Percentiles rank a stretch among this genome's conserved stretches.
Evolutionary conservation across 176 grass and related monocot genomes (phyloP).

Genomic region (Bolboschoenus planiculmis): DNA sequence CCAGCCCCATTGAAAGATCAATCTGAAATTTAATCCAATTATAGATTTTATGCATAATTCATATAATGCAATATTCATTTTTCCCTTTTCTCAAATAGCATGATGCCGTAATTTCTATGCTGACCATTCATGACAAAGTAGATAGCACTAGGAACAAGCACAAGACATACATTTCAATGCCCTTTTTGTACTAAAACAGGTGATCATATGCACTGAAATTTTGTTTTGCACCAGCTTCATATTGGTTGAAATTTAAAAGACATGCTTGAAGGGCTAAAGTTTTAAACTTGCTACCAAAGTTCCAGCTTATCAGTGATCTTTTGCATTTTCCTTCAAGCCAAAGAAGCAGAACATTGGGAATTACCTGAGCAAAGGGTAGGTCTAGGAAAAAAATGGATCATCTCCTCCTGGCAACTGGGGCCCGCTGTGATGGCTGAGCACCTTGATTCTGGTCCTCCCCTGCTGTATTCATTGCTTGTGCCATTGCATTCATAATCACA

Average conservation of each 20-base stretch:
- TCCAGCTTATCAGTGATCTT: not conserved
- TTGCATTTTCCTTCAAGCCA: not conserved
- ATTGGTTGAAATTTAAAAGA: no score
- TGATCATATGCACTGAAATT: not conserved
- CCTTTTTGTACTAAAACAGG: not conserved
- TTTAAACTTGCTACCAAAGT: not conserved
- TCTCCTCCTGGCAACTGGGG: slow-evolving; percentile 79
- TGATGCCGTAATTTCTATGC: not conserved
- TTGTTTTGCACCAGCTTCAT: not conserved
- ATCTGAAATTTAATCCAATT: slow-evolving; percentile 8
- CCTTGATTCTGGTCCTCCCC: slow-evolving; percentile 48
- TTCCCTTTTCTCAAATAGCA: not conserved
- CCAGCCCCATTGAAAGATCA: not conserved
- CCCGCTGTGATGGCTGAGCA: slow-evolving; percentile 52
- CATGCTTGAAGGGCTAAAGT: not conserved
- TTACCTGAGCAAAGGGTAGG: slow-evolving; percentile 29
- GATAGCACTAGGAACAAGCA: not conserved
- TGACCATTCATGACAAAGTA: not conserved
- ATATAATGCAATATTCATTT: not conserved
- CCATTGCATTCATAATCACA: slow-evolving; percentile 88
- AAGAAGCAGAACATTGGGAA: slow-evolving; percentile 24
- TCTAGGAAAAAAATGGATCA: slow-evolving; percentile 27
- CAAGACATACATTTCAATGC: not conserved
- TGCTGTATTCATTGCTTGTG: slow-evolving; percentile 76
- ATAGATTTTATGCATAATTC: not conserved